A percentile compares a stretch with the other conserved stretches of the same genome.
Evolutionary conservation across 2,329 filamentous ascomycete species (phyloP).

Genomic region (Diaporthe caulivora): DNA sequence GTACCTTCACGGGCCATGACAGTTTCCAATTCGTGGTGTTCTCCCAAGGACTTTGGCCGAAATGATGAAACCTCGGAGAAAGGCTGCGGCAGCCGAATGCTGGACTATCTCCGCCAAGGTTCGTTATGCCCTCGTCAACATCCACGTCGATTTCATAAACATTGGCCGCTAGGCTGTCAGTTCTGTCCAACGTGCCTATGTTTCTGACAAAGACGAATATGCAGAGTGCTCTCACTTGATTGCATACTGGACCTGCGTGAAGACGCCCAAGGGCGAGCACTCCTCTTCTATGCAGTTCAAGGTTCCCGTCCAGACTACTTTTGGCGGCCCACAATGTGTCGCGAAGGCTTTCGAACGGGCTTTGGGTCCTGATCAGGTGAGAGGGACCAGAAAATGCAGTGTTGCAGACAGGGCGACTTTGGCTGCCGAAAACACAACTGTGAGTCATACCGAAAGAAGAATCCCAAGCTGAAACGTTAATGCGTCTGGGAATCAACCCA

Average conservation of each 20-base stretch:
- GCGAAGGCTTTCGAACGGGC: neutral
- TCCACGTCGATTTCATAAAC: no score
- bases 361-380: neutral
- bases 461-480: neutral
- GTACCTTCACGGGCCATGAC: neutral
- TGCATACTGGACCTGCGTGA: neutral
- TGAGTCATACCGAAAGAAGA: neutral
- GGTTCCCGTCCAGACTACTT: neutral
- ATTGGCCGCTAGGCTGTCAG: neutral
- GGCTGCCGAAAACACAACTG: neutral
- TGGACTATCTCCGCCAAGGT: neutral
- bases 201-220: neutral
- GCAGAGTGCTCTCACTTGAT: constrained; percentile 1
- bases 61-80: neutral
- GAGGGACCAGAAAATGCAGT: neutral
- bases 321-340: neutral
- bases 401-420: neutral
- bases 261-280: neutral
- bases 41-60: constrained; percentile 4
- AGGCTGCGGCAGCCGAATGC: neutral
- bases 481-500: neutral
- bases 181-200: no score
- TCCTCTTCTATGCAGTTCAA: constrained; percentile 15
- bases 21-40: neutral
- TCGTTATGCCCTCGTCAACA: neutral